phyloP scores from a whole-genome alignment of 768 basidiomycete genomes.

The Termitomyces sp. region DNA sequence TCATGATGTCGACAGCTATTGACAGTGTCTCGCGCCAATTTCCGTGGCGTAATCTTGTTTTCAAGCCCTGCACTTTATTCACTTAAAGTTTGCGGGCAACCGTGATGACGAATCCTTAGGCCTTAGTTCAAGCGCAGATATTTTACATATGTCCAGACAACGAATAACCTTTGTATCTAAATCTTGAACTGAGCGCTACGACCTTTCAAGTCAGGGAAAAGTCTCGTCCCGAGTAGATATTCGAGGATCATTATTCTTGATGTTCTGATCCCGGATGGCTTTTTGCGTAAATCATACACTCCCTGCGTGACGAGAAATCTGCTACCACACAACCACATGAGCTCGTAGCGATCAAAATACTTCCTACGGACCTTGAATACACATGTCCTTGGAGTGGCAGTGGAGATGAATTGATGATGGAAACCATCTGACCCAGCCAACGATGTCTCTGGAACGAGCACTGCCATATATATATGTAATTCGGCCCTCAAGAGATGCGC shows the following conservation, averaged over 20 bases:
- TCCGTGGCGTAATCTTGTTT: not conserved
- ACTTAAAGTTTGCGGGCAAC: too few species aligned
- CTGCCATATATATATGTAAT: not conserved
- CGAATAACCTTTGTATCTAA: too few species aligned
- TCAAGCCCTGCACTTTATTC: not conserved
- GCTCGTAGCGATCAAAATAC: not conserved
- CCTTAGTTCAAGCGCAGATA: too few species aligned
- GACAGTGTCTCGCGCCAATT: not conserved
- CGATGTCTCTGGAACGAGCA: not conserved
- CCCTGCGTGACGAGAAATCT: not conserved
- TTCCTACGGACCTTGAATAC: not conserved
- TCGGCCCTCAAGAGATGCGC: not conserved
- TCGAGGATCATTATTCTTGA: not conserved
- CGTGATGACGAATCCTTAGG: not conserved
- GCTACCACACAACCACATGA: not conserved
- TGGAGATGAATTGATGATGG: not conserved
- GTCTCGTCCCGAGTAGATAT: not conserved
- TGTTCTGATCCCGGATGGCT: not conserved
- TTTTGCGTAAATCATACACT: too few species aligned
- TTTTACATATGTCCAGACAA: not conserved
- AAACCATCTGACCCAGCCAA: not conserved
- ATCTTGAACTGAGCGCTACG: too few species aligned
- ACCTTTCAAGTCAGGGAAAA: too few species aligned
- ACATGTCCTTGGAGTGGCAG: too few species aligned
- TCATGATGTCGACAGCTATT: too few species aligned